phyloP scores from a whole-genome alignment of 371 early-diverging fungal species.

The Mucor indicus region DNA sequence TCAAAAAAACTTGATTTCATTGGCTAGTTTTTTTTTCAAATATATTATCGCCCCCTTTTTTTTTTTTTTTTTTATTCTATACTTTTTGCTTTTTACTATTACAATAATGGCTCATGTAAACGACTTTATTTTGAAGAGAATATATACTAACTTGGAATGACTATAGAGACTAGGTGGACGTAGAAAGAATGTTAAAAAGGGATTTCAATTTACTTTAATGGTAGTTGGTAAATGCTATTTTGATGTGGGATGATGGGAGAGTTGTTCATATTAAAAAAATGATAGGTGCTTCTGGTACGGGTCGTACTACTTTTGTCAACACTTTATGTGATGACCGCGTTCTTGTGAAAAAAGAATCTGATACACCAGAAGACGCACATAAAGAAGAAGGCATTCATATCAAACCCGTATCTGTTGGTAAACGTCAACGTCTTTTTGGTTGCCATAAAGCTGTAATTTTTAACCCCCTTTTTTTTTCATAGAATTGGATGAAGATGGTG shows the following conservation, averaged over 20 bases:
- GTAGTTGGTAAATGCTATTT: conserved; percentile 79
- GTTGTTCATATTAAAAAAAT: background rate
- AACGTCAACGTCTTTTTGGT: too few species aligned
- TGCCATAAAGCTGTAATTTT: too few species aligned
- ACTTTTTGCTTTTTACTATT: too few species aligned
- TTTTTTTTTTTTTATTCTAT: too few species aligned
- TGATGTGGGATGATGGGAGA: background rate
- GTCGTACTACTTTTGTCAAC: conserved; percentile 98
- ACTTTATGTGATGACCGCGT: conserved; percentile 88
- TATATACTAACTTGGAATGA: too few species aligned
- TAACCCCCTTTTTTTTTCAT: conserved; percentile 1
- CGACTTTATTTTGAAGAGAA: background rate
- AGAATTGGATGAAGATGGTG: conserved; percentile 96
- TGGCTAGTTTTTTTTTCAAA: too few species aligned
- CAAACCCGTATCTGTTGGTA: conserved; percentile 71
- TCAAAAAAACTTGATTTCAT: too few species aligned
- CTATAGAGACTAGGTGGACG: conserved; percentile 63
- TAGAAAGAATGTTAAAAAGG: conserved; percentile 95
- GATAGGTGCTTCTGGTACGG: conserved; percentile 89
- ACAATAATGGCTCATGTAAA: background rate
- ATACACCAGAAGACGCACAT: conserved; percentile 82
- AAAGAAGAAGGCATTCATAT: conserved; percentile 93
- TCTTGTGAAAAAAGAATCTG: conserved; percentile 64
- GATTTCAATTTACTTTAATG: conserved; percentile 95
- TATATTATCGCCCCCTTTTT: too few species aligned